Base-by-base conservation (phyloP, 2,329 filamentous ascomycete genomes). In the Gaeumannomyces tritici region DNA sequence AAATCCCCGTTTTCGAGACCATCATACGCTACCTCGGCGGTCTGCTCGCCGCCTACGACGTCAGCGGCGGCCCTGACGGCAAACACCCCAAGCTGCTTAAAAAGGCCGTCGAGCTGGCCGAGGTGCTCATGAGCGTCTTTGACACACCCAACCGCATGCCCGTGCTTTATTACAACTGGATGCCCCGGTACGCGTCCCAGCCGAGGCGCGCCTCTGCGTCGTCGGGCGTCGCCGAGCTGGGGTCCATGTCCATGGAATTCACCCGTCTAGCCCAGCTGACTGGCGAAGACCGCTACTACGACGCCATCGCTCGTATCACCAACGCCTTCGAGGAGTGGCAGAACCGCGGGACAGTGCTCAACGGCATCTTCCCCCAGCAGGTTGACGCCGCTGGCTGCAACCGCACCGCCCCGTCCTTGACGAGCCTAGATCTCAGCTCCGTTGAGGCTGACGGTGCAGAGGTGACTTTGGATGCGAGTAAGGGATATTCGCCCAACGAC, bases 141-240 rank as follows among this genome's bases (percentile, higher is more conserved):
- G 91, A 96, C 74, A 97, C 93, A 0, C 93, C 93, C 0, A 97
- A 98, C 73, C 86, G 91, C 68, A 96, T 98, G 90, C 93, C 93
- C 3, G 76, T 91, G 7, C 82, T 91, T 6, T 92, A 88, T 74
- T 96, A 93, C 75, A 78, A 82, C 65, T 96, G 89, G 90, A 83
- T 84, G 68, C 89, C 88, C 66, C 75, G 81, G 21, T 85, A 79
- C 68, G 82, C 83, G 12, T 84, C 82, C 4, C 82, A 87, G 66
- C 83, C 86, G 8, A 88, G 86, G 67, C 80, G 83, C 28, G 89
- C 89, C 1, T 76, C 79, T 63, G 74, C 71, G 6, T 74, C 76
- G 59, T 83, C 83, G n/a, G 77, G 82, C 68, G 74, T 87, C 35
- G 85, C 85, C n/a, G 90, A 95, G 73, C 73, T 95, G 35, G 93